A percentile compares a stretch with the other conserved stretches of the same genome.
phyloP scores from a whole-genome alignment of 805 yeast species.

The Ogataea paradorogensis region DNA sequence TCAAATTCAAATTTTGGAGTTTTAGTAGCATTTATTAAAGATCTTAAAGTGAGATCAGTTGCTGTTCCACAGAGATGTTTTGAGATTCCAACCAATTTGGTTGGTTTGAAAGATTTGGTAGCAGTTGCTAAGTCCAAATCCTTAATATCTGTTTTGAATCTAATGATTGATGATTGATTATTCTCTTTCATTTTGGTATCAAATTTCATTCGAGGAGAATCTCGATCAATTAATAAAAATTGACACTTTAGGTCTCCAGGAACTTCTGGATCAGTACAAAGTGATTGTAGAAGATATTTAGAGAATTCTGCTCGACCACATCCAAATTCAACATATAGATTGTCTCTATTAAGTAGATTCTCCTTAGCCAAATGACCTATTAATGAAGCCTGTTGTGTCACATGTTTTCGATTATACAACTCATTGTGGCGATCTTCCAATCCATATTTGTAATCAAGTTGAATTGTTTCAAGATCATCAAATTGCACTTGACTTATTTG shows the following conservation, averaged over 20 bases:
- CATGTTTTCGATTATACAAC: slow-evolving; percentile 66
- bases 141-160: slow-evolving; percentile 76
- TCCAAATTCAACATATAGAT: slow-evolving; percentile 72
- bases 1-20: slow-evolving; percentile 22
- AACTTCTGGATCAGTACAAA: slow-evolving; percentile 17
- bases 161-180: slow-evolving; percentile 31
- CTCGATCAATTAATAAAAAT: slow-evolving; percentile 71
- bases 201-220: slow-evolving; percentile 72
- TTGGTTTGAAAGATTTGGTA: slow-evolving; percentile 26
- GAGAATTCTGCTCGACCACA: slow-evolving; percentile 88
- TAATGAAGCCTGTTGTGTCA: slow-evolving; percentile 76
- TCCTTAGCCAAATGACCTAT: slow-evolving; percentile 59
- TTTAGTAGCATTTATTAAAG: slow-evolving; percentile 39
- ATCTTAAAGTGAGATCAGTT: slow-evolving; percentile 76
- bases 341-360: slow-evolving; percentile 35
- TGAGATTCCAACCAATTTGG: slow-evolving; percentile 57
- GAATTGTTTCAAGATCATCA: slow-evolving; percentile 16
- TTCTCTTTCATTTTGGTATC: slow-evolving; percentile 68
- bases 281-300: slow-evolving; percentile 49
- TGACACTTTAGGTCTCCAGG: slow-evolving; percentile 5
- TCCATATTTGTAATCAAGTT: slow-evolving; percentile 30
- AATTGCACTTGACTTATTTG: slow-evolving; percentile 8
- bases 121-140: slow-evolving; percentile 57
- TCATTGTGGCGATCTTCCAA: slow-evolving; percentile 45
- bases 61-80: slow-evolving; percentile 95